Conservation (phyloP, 2,329 filamentous ascomycete genomes). For the Claviceps sp. region DNA sequence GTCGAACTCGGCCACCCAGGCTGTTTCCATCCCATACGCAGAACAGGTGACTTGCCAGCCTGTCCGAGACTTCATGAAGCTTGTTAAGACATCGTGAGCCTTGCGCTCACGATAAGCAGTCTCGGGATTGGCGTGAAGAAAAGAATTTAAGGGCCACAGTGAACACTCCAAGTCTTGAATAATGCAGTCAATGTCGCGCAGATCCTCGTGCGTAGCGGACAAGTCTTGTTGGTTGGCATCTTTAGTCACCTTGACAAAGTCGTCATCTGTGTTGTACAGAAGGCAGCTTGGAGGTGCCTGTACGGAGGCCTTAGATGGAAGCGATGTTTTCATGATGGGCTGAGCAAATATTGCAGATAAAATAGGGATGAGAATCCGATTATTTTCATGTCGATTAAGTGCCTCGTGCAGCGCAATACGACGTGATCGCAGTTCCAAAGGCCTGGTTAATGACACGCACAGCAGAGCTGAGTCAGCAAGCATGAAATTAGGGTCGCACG, state of each 20-base stretch:
- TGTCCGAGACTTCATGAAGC: constrained; percentile 19
- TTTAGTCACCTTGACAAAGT: not conserved
- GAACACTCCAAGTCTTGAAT: constrained; percentile 7
- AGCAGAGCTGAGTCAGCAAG: not conserved
- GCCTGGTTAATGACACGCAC: not conserved
- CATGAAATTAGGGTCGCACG: not conserved
- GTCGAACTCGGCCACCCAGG: constrained; percentile 28
- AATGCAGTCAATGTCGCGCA: constrained; percentile 27
- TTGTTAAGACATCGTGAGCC: constrained; percentile 26
- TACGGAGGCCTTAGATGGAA: not conserved
- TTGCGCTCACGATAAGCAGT: constrained; percentile 26
- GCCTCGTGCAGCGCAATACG: not conserved
- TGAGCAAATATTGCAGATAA: not conserved
- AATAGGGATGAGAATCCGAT: not conserved
- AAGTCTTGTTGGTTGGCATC: not conserved
- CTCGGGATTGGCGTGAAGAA: constrained; percentile 31
- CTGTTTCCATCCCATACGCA: constrained; percentile 29
- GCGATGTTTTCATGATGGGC: not conserved
- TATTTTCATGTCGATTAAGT: not conserved
- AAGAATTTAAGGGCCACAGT: constrained; percentile 23
- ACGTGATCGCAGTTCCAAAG: too few relatives aligned
- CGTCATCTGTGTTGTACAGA: not conserved
- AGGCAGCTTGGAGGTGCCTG: not conserved
- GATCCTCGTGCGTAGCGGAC: constrained; percentile 2
- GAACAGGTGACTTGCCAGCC: constrained; percentile 26